Evolutionary conservation across 495 filamentous ascomycete genomes (phyloP).

Genomic region (Cryomyces minteri): DNA sequence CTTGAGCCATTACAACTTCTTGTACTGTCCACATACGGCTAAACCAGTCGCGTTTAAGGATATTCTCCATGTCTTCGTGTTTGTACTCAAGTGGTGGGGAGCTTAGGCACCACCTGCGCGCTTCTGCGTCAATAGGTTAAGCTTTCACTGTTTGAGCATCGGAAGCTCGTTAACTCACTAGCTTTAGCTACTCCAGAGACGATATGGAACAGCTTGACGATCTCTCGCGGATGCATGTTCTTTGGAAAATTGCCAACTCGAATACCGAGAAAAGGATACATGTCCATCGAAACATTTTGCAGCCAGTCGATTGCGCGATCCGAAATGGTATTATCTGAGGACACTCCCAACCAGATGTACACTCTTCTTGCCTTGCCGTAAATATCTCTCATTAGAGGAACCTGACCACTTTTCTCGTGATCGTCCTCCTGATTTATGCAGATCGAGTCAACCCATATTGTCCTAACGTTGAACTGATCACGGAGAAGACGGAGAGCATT

Average conservation of each 20-base stretch:
- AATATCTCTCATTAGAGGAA: not conserved
- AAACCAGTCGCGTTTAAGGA: not conserved
- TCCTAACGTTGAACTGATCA: not conserved
- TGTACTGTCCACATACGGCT: not conserved
- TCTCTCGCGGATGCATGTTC: not conserved
- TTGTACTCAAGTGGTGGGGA: not conserved
- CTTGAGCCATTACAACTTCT: not conserved
- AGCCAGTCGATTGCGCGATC: not conserved
- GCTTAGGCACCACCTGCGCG: not conserved
- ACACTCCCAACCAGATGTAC: slow-evolving; percentile 19
- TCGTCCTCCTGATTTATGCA: slow-evolving; percentile 1
- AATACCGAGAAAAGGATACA: not conserved
- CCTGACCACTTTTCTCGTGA: not conserved
- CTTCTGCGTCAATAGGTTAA: too few species aligned
- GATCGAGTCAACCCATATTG: slow-evolving; percentile 1
- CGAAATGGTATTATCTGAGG: not conserved
- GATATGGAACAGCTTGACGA: not conserved
- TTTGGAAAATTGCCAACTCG: not conserved
- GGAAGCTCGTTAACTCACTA: not conserved
- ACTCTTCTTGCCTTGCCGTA: slow-evolving; percentile 11
- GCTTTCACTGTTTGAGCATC: too few species aligned
- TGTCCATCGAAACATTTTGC: not conserved
- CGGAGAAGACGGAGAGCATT: not conserved
- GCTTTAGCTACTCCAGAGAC: not conserved
- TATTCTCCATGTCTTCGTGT: not conserved